Percentiles rank a stretch among this genome's conserved stretches.
Evolutionary conservation across 768 basidiomycete species (phyloP).

Genomic region (Suillus occidentalis): DNA sequence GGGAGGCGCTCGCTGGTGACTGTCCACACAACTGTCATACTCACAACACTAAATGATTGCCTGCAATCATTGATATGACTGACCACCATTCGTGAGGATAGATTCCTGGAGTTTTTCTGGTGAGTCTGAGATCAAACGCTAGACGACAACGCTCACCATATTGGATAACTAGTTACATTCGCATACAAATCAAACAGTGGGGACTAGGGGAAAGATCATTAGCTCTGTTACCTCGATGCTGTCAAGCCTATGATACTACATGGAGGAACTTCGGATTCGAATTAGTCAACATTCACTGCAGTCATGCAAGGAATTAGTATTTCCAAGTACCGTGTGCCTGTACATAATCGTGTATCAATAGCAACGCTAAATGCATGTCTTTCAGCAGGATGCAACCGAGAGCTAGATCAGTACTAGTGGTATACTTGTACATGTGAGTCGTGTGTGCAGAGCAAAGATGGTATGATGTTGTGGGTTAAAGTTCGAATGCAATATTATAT

Average conservation of each 20-base stretch:
- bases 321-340: neutral
- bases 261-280: too few species aligned
- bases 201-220: neutral
- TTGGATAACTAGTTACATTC: neutral
- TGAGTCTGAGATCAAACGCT: neutral
- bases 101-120: neutral
- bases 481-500: neutral
- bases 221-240: neutral
- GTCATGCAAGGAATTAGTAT: neutral
- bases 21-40: too few species aligned
- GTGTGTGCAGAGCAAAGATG: neutral
- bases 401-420: neutral
- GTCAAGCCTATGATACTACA: neutral
- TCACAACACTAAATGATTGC: too few species aligned
- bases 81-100: neutral
- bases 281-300: too few species aligned
- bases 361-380: neutral
- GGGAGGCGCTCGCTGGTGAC: too few species aligned
- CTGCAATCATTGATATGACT: too few species aligned
- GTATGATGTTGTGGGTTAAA: neutral
- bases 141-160: neutral
- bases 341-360: neutral
- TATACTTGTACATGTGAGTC: neutral
- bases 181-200: neutral
- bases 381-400: neutral